These are phyloP conservation scores for Artemisia tridentata DNA, from an alignment of 129 eudicot genomes.

Conservation along the genomic window DNA sequence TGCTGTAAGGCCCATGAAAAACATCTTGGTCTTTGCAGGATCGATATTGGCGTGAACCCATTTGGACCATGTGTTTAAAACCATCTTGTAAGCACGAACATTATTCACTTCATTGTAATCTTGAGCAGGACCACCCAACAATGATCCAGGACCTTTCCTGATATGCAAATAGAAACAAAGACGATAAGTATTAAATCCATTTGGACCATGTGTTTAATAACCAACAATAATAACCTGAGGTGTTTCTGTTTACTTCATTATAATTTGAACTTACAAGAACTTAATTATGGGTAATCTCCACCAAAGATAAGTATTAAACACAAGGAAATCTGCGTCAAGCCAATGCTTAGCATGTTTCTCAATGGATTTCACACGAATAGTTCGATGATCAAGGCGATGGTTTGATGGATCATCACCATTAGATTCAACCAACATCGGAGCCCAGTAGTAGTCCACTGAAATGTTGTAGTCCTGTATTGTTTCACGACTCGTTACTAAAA, in stretches of 20 bases:
- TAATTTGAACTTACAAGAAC: constrained; percentile 47
- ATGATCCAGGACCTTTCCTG: constrained; percentile 47
- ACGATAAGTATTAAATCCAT: too few relatives aligned
- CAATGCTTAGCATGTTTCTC: constrained; percentile 64
- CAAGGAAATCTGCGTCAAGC: constrained; percentile 52
- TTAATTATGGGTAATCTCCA: constrained; percentile 54
- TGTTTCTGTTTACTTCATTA: neutral
- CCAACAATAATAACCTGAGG: neutral
- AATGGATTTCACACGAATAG: constrained; percentile 46
- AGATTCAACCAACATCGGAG: constrained; percentile 66
- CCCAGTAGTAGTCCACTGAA: constrained; percentile 62
- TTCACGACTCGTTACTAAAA: neutral
- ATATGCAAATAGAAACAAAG: constrained; percentile 12
- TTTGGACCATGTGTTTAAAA: constrained; percentile 60
- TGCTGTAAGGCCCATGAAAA: constrained; percentile 73
- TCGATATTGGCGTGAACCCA: constrained; percentile 61
- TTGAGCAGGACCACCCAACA: constrained; percentile 43
- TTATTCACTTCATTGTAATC: constrained; percentile 49
- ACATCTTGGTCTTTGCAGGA: constrained; percentile 50
- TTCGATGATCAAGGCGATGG: constrained; percentile 53
- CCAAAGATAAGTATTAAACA: constrained; percentile 67
- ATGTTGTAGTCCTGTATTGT: constrained; percentile 56
- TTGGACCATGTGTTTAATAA: neutral
- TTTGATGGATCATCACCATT: constrained; percentile 58
- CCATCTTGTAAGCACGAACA: constrained; percentile 53